Evolutionary conservation across 768 basidiomycete species (phyloP).

Genomic region (Cystofilobasidium bisporidii): DNA sequence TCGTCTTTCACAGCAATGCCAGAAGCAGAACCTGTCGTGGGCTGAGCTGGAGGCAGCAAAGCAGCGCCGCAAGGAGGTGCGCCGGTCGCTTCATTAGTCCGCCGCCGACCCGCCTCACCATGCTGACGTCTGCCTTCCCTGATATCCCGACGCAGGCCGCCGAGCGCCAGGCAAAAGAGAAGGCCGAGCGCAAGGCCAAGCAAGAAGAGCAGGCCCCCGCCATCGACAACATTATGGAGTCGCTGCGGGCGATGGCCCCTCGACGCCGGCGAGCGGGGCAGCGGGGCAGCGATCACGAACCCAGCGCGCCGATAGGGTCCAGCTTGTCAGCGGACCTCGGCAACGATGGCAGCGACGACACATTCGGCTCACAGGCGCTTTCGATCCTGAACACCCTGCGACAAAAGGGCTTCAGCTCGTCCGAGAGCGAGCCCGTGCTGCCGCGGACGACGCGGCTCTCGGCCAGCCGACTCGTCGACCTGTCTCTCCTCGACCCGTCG

Average conservation of each 20-base stretch:
- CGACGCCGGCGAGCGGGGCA: background rate
- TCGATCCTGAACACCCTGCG: conserved; percentile 11
- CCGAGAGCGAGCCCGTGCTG: background rate
- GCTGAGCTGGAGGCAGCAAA: conserved; percentile 24
- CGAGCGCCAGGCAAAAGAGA: conserved; percentile 3
- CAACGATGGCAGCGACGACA: background rate
- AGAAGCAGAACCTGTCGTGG: conserved; percentile 28
- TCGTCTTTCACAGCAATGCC: conserved; percentile 18
- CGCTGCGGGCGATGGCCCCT: conserved; percentile 20
- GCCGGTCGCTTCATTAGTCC: background rate
- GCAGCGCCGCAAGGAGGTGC: conserved; percentile 20
- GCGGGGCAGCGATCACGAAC: background rate
- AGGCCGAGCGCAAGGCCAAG: conserved; percentile 8
- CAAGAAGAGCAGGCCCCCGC: conserved; percentile 24
- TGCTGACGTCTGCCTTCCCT: background rate
- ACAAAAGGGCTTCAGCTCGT: background rate
- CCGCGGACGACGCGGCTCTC: background rate
- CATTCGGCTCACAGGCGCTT: conserved; percentile 7
- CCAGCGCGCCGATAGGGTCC: background rate
- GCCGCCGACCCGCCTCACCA: background rate
- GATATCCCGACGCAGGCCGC: conserved; percentile 14
- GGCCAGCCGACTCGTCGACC: background rate
- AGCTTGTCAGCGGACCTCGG: background rate
- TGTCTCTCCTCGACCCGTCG: background rate
- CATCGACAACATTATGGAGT: conserved; percentile 29